A percentile compares a stretch with the other conserved stretches of the same genome.
phyloP scores from a whole-genome alignment of 164 flowering plant species.

The Umbellularia californica region DNA sequence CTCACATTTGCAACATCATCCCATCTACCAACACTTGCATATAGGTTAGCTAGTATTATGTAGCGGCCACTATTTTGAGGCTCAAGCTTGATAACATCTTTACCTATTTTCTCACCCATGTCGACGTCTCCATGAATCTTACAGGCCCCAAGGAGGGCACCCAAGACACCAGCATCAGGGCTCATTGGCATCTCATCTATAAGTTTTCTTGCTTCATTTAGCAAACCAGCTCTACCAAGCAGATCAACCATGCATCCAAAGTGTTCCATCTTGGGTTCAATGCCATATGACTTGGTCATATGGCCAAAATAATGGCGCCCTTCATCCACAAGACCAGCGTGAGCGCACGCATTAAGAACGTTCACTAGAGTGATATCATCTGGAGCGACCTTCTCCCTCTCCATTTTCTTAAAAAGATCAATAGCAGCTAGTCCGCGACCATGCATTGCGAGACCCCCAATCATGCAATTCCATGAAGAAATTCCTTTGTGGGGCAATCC shows the following conservation, averaged over 20 bases:
- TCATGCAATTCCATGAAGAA: slow-evolving; percentile 17
- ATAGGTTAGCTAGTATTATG: slow-evolving; percentile 15
- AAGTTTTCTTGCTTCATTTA: slow-evolving; percentile 12
- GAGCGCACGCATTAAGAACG: slow-evolving; percentile 21
- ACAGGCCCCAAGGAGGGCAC: slow-evolving; percentile 20
- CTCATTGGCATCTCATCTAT: slow-evolving; percentile 18
- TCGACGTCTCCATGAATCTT: slow-evolving; percentile 15
- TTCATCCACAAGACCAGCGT: slow-evolving; percentile 13
- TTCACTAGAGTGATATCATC: slow-evolving; percentile 16
- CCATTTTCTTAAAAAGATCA: slow-evolving; percentile 13
- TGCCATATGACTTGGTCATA: slow-evolving; percentile 9
- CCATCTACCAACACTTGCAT: slow-evolving; percentile 16
- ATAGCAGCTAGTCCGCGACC: slow-evolving; percentile 8
- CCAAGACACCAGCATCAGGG: slow-evolving; percentile 19
- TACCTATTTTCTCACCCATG: slow-evolving; percentile 13
- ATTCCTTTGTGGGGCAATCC: slow-evolving; percentile 1
- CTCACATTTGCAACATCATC: slow-evolving; percentile 18
- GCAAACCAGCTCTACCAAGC: slow-evolving; percentile 19
- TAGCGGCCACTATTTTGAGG: slow-evolving; percentile 21
- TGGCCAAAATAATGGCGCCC: slow-evolving; percentile 13
- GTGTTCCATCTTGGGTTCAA: slow-evolving; percentile 18
- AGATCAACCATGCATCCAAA: slow-evolving; percentile 21
- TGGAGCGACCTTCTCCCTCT: slow-evolving; percentile 6
- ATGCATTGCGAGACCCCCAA: slow-evolving; percentile 12
- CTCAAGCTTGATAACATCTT: slow-evolving; percentile 15